Base-by-base conservation (phyloP, 176 grass and related monocot species). In the Cenchrus purpureus region DNA sequence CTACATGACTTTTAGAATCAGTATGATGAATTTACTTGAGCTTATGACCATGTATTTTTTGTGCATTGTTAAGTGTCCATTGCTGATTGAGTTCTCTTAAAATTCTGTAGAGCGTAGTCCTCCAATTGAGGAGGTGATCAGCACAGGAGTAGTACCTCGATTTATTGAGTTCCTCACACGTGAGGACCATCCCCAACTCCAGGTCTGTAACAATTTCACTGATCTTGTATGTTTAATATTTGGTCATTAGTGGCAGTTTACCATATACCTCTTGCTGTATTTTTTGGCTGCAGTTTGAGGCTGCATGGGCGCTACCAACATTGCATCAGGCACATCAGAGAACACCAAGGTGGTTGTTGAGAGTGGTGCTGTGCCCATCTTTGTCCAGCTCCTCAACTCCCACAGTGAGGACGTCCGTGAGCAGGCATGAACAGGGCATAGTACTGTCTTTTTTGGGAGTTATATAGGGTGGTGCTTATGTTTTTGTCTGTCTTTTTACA, bases 291-390 rank as follows among this genome's bases (percentile, higher is more conserved):
- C 93, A 98, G 95, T 98, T 98, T 83, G 95, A 98, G 79, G 91
- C 95, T 84, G 92, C 92, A 68, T 97, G 95, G 95, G 95, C 95
- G 15, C 90, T 61, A 97, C 95, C 31, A 98, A 98, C 66, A 98
- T 98, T 49, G 93, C 95, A 43, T 98, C 95, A 20, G 95, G 95
- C 25, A 98, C 95, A 48, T 98, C 93, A 42, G 95, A 98, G 1
- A 91, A 98, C 83, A 98, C 93, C 7, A 98, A 86, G 71, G 93
- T 98, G 51, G 95, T 98, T 32, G 92, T 98, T 79, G 95, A 98
- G 42, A 86, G 79, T 0, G 92, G 95, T 77, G 95, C 92, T 44
- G 93, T 95, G 10, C 95, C 95, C 28, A 92, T 97, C 68, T 97
- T 98, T 88, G 95, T 98, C 25, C 92, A 88, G 68, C 89, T 98